Evolutionary conservation across 805 yeast genomes (phyloP).

Genomic region (Cyberlindnera misumaiensis): DNA sequence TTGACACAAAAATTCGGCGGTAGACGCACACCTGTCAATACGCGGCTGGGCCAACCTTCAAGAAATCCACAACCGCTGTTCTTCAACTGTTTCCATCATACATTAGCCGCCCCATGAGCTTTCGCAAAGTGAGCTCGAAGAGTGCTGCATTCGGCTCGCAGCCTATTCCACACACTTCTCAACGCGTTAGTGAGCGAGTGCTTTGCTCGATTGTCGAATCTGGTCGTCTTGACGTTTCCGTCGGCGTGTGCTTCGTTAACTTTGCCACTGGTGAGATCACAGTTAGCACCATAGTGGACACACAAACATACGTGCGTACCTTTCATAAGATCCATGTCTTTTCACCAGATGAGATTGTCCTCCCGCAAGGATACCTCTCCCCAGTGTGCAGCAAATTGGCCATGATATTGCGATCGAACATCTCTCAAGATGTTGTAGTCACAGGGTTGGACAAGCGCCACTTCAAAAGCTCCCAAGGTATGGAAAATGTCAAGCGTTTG

Average conservation of each 20-base stretch:
- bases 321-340: conserved; percentile 33
- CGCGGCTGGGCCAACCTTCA: no score
- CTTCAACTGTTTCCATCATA: no score
- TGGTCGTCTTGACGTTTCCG: conserved; percentile 21
- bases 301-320: conserved; percentile 40
- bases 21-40: no score
- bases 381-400: conserved; percentile 28
- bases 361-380: conserved; percentile 25
- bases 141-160: no score
- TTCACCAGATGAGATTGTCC: conserved; percentile 29
- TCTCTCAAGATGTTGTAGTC: conserved; percentile 21
- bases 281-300: conserved; percentile 33
- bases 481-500: conserved; percentile 11
- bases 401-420: conserved; percentile 29
- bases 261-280: conserved; percentile 32
- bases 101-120: no score
- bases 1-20: no score
- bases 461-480: conserved; percentile 25
- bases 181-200: conserved; percentile 10
- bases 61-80: no score
- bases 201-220: conserved; percentile 25
- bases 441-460: conserved; percentile 18
- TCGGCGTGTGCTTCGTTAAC: conserved; percentile 36
- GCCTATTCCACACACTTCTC: no score
- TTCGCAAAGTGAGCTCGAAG: no score